phyloP scores from a whole-genome alignment of 345 rosid species.

The Acer saccharum region DNA sequence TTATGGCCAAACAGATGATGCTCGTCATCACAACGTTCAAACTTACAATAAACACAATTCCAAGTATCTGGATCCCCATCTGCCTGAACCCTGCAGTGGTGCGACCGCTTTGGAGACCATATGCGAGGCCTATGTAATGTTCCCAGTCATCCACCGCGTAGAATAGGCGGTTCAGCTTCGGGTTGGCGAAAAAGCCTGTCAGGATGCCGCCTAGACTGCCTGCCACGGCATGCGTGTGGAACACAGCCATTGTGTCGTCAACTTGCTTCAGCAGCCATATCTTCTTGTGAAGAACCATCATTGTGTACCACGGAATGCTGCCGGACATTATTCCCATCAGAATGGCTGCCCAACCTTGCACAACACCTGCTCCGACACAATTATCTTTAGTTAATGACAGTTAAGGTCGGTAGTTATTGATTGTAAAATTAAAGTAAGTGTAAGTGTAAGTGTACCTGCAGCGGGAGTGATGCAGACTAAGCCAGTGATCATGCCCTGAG shows the following conservation, averaged over 20 bases:
- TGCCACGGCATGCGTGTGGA: constrained; percentile 74
- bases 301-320: constrained; percentile 72
- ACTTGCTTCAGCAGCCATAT: constrained; percentile 57
- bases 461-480: constrained; percentile 66
- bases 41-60: constrained; percentile 40
- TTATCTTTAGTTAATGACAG: too few relatives aligned
- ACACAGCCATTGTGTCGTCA: constrained; percentile 70
- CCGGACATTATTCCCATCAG: constrained; percentile 67
- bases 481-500: constrained; percentile 71
- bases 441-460: too few relatives aligned
- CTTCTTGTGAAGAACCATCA: constrained; percentile 78
- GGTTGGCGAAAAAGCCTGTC: constrained; percentile 62
- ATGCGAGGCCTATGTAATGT: constrained; percentile 54
- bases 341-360: constrained; percentile 79
- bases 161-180: constrained; percentile 61
- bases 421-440: too few relatives aligned
- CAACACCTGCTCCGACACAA: constrained; percentile 79
- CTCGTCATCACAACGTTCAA: constrained; percentile 44
- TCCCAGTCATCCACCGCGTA: constrained; percentile 35
- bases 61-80: constrained; percentile 59
- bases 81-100: constrained; percentile 47
- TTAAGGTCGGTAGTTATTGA: too few relatives aligned
- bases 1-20: constrained; percentile 46
- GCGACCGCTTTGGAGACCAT: constrained; percentile 40
- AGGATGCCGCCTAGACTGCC: constrained; percentile 70